Conservation (phyloP, 2,329 filamentous ascomycete genomes). For the Ramularia endophylla region DNA sequence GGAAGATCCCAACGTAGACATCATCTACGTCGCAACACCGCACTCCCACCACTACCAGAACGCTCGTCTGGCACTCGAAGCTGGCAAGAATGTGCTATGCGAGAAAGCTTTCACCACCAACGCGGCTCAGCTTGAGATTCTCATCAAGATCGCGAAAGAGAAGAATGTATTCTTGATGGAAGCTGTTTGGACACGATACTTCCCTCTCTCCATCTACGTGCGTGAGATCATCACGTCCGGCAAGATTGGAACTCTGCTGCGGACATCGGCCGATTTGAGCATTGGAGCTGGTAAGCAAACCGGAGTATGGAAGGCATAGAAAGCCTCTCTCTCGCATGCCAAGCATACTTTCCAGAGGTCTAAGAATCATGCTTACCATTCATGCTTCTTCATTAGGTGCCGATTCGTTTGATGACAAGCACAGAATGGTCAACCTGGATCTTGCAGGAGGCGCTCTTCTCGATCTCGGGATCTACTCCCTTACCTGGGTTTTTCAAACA, state of each 20-base stretch:
- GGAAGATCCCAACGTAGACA: slow-evolving; percentile 70
- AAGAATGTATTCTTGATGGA: slow-evolving; percentile 75
- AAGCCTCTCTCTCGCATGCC: too few relatives aligned
- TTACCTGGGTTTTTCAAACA: slow-evolving; percentile 88
- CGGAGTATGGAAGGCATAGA: too few relatives aligned
- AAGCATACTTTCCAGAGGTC: too few relatives aligned
- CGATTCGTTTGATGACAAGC: slow-evolving; percentile 49
- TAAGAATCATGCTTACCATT: too few relatives aligned
- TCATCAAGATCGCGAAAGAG: slow-evolving; percentile 64
- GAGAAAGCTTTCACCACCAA: slow-evolving; percentile 89
- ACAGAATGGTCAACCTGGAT: slow-evolving; percentile 78
- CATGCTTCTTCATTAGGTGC: too few relatives aligned
- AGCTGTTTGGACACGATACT: slow-evolving; percentile 71
- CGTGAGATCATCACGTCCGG: slow-evolving; percentile 57
- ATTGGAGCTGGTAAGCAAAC: slow-evolving; percentile 57
- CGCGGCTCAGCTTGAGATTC: slow-evolving; percentile 65
- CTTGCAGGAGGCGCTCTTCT: slow-evolving; percentile 77
- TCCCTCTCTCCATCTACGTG: slow-evolving; percentile 73
- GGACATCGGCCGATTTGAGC: slow-evolving; percentile 53
- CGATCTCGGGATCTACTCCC: slow-evolving; percentile 80
- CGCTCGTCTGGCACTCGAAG: slow-evolving; percentile 73
- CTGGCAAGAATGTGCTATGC: slow-evolving; percentile 82
- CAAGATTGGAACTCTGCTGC: slow-evolving; percentile 50
- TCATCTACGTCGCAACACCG: slow-evolving; percentile 83
- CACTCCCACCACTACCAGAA: slow-evolving; percentile 95